A percentile compares a stretch with the other conserved stretches of the same genome.
These are phyloP conservation scores for Anastatica hierochuntica DNA, from an alignment of 345 rosid genomes.

Conservation along the genomic window DNA sequence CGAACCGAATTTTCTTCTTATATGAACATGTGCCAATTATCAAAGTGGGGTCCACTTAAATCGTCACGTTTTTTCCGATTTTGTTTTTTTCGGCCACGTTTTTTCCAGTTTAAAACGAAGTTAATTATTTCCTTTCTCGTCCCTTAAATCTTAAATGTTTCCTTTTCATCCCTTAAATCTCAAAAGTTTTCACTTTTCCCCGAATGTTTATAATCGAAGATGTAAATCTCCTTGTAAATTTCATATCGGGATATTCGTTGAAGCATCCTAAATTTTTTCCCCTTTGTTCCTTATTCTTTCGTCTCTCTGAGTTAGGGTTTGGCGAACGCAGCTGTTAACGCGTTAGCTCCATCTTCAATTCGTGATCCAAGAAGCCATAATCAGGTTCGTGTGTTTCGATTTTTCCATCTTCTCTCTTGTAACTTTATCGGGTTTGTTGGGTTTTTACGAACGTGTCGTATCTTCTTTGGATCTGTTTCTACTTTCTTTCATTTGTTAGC, in stretches of 20 bases:
- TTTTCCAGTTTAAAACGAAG: background rate
- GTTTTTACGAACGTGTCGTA: background rate
- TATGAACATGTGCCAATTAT: too few species aligned
- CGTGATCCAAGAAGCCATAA: background rate
- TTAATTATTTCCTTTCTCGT: too few species aligned
- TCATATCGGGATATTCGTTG: slow-evolving; percentile 4
- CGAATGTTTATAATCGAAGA: background rate
- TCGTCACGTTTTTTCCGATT: too few species aligned
- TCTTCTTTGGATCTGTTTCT: slow-evolving; percentile 17
- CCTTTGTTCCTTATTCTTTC: background rate
- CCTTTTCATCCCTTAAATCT: slow-evolving; percentile 13
- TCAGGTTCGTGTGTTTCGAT: slow-evolving; percentile 5
- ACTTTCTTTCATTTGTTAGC: too few species aligned
- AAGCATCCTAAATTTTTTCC: background rate
- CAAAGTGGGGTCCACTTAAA: background rate
- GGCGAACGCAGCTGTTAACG: slow-evolving; percentile 15
- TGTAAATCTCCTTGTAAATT: background rate
- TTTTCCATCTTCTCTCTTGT: background rate
- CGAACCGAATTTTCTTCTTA: too few species aligned
- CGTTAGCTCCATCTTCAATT: slow-evolving; percentile 10
- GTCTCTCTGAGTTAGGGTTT: slow-evolving; percentile 7
- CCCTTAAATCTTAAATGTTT: too few species aligned
- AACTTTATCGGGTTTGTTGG: background rate
- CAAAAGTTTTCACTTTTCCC: background rate
- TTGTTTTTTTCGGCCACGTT: too few species aligned